phyloP scores from a whole-genome alignment of 208 protist genomes.

The Balamuthia mandrillaris region DNA sequence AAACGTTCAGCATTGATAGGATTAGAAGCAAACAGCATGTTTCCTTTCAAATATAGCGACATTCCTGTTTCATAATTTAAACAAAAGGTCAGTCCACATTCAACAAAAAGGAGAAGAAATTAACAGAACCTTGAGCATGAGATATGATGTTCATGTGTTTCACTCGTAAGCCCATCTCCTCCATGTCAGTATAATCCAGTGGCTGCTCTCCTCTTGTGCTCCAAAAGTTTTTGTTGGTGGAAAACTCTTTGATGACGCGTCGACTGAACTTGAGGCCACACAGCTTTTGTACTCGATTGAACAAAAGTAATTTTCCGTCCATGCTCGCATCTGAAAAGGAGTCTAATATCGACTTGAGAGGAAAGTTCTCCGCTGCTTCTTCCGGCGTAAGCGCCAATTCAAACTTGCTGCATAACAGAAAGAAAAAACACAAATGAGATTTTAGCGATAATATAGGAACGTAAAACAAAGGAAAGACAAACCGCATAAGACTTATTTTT shows the following conservation, averaged over 20 bases:
- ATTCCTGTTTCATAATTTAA: background rate
- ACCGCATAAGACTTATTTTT: slow-evolving; percentile 31
- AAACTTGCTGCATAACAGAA: background rate
- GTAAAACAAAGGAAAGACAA: background rate
- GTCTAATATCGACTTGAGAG: slow-evolving; percentile 25
- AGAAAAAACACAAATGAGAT: background rate
- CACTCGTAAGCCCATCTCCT: slow-evolving; percentile 52
- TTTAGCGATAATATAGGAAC: background rate
- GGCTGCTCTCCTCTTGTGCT: slow-evolving; percentile 34
- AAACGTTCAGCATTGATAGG: slow-evolving; percentile 48
- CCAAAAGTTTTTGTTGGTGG: slow-evolving; percentile 43
- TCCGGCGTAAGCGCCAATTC: background rate
- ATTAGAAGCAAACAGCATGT: slow-evolving; percentile 37
- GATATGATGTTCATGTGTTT: slow-evolving; percentile 59
- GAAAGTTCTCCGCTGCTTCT: slow-evolving; percentile 2
- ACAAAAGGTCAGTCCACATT: background rate
- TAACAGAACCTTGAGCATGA: slow-evolving; percentile 42
- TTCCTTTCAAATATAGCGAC: slow-evolving; percentile 38
- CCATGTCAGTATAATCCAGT: slow-evolving; percentile 49
- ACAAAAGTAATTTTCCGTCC: slow-evolving; percentile 56
- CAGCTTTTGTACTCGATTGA: slow-evolving; percentile 60
- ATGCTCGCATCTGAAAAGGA: slow-evolving; percentile 37
- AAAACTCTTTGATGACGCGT: slow-evolving; percentile 41
- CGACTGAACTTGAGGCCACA: slow-evolving; percentile 51
- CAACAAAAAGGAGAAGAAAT: background rate